Base-by-base conservation (phyloP, 371 early-diverging fungal species). In the Apophysomyces variabilis region DNA sequence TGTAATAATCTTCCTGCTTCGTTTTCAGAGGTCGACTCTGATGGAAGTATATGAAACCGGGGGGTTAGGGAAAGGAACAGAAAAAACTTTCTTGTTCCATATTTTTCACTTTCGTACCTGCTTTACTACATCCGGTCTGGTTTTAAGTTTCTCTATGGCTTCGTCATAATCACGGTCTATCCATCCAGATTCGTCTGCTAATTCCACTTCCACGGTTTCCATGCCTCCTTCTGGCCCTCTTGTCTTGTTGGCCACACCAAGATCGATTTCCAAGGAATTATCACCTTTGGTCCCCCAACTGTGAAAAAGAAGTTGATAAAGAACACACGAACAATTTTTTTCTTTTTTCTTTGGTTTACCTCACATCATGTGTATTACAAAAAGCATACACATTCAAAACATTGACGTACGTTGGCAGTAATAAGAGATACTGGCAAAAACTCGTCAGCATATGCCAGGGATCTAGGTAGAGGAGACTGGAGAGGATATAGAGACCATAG, bases 211-310 rank as follows among this genome's bases (percentile, higher is more conserved):
- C 1, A 87, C 90, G 3, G 84, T 82, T 38, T 87, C 86, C 32
- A 73, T 68, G 16, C 82, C 80, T 64, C 84, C 74, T 37, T 79
- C 75, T 5, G 63, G 66, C 0, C 65, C 66, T 0, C 45, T 61
- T 4, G 69, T 64, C 68, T 73, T 78, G 18, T 66, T 81, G 38
- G 83, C 86, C 7, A 78, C 78, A 14, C 88, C 88, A 16, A 85
- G 75, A 73, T 87, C 77, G 68, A 77, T 78, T 13, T 78, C 68
- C 0, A 78, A 64, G 0, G 70, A 57, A 57, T 87, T 90, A 67
- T 90, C 94, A 58, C 96, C 96, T 74, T 95, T 95, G 9, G 96
- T 96, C n/a, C 96, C 96, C 96, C 96, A 96, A 38, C 94, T 91
- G 70, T 13, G 7, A 56, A 56, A 13, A 56, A 13, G 46, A 58